Evolutionary conservation across 192 early-diverging fungal species (phyloP), one percentile per base, ranked within the genome.

Genomic region (Coemansia sp.): DNA sequence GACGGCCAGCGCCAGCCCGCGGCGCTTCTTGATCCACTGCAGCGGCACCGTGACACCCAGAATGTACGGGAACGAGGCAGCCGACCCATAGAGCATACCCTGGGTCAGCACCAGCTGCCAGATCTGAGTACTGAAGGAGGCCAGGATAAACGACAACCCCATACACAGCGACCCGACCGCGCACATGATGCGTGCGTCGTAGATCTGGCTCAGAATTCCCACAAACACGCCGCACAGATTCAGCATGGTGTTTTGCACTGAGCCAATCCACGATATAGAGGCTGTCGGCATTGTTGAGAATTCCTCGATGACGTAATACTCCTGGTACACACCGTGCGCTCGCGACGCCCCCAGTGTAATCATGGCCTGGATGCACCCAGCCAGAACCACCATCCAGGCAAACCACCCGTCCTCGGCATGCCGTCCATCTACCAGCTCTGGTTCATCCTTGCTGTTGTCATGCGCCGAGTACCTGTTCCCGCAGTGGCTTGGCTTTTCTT

Each of bases 21-120:
- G 54, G 5, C 49, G 36, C 41, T 31, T 31, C n/a, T 31, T 19
- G 17, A 67, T 54, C 64, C 64, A 67, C 42, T 75, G 71, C 49
- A 64, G 19, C 29, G 66, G 58, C 25, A 75, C 48, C 0, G 61
- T 68, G 1, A 63, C 60, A 2, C 65, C 72, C 39, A 69, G 39
- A 10, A 71, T 71, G 41, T 71, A 71, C 1, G 67, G 67, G 16
- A 71, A 71, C 23, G 60, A 64, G 5, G 67, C 67, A 0, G 60
- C 55, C 3, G 47, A 26, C 7, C 74, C 67, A 21, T 56, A 77
- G 57, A 75, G 13, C 16, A 66, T 27, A 11, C 76, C 76, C 28
- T 78, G 76, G 11, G 76, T 70, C 43, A 78, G 16, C 17, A 54
- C 56, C 38, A 78, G 48, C 54, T 78, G 76, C 76, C 76, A 78